Conservation (phyloP, 305 asterid genomes). For the Nicotiana rustica region DNA sequence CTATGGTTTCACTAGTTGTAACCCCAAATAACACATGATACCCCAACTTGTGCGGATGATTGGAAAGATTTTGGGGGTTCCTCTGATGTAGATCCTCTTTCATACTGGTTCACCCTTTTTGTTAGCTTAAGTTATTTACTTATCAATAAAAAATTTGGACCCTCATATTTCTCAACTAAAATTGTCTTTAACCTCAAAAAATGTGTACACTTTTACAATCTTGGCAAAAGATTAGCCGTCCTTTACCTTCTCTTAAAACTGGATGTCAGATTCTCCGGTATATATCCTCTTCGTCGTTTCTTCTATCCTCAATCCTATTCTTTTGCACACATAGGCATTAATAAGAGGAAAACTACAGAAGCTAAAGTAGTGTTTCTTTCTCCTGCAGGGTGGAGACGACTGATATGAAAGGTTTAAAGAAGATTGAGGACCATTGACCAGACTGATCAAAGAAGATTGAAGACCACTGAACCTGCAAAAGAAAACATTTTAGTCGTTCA, state of each 20-base stretch:
- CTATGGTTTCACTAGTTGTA: conserved; percentile 13
- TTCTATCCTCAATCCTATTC: conserved; percentile 11
- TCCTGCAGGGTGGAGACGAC: conserved; percentile 86
- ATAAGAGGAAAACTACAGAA: neutral
- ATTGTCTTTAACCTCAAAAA: neutral
- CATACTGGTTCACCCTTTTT: neutral
- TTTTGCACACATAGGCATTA: neutral
- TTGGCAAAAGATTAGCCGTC: neutral
- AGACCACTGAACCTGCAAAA: conserved; percentile 39
- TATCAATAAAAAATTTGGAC: neutral
- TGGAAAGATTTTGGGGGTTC: neutral
- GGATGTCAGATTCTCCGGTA: conserved; percentile 3
- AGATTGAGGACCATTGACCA: conserved; percentile 72
- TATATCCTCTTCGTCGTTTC: neutral
- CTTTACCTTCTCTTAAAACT: neutral
- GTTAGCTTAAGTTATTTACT: neutral
- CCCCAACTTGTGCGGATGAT: neutral
- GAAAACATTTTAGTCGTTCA: neutral
- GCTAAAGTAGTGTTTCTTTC: conserved; percentile 28
- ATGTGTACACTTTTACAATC: neutral
- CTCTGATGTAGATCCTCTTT: conserved; percentile 13
- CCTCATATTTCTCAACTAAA: neutral
- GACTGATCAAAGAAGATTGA: too few relatives aligned
- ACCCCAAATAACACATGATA: neutral
- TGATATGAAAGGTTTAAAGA: conserved; percentile 96